A percentile compares a stretch with the other conserved stretches of the same genome.
These are phyloP conservation scores for Helotiales sp. DNA, from an alignment of 2,329 filamentous ascomycete genomes.

Conservation along the genomic window DNA sequence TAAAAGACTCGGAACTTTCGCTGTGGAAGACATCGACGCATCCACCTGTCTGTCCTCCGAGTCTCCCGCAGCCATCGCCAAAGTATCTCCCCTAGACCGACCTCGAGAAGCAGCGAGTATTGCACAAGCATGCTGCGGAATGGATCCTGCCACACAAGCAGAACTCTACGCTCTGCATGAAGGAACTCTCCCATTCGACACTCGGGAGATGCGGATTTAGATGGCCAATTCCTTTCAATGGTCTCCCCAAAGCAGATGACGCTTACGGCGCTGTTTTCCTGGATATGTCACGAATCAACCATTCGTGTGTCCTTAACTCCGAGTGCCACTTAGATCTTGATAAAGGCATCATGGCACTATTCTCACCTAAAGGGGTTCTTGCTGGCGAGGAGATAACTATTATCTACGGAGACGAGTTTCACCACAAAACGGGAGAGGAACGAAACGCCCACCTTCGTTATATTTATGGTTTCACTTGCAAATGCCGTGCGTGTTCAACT, in stretches of 20 bases:
- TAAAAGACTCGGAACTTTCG: background rate
- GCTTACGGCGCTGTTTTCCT: background rate
- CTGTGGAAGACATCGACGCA: background rate
- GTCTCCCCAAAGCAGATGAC: background rate
- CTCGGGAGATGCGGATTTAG: background rate
- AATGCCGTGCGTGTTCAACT: background rate
- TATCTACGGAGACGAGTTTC: background rate
- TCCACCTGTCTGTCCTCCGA: background rate
- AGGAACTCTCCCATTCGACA: background rate
- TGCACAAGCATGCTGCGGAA: background rate
- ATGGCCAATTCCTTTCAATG: background rate
- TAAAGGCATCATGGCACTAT: background rate
- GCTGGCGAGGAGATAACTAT: background rate
- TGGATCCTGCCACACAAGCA: background rate
- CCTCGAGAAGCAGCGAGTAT: background rate
- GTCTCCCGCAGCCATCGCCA: background rate
- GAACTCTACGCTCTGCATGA: background rate
- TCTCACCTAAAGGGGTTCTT: background rate
- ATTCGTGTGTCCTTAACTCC: background rate
- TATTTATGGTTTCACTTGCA: background rate
- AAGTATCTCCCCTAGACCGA: background rate
- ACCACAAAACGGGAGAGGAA: background rate
- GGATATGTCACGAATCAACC: background rate
- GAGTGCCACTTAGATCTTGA: background rate
- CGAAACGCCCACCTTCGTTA: background rate